A percentile compares a stretch with the other conserved stretches of the same genome.
Evolutionary conservation across 495 filamentous ascomycete genomes (phyloP).

Genomic region (Elasticomyces elasticus): DNA sequence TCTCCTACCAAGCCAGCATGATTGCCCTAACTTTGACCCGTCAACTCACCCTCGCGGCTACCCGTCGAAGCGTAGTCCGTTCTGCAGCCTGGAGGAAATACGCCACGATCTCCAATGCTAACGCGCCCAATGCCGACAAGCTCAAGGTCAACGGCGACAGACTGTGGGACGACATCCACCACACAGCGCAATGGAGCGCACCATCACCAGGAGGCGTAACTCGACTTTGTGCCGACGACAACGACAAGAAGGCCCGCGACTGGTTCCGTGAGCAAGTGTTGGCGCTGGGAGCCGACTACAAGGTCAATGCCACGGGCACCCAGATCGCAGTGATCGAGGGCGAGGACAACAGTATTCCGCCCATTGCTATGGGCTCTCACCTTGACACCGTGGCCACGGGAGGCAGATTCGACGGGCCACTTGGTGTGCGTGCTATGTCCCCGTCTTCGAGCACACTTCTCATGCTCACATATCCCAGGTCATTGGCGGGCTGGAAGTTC

Average conservation of each 20-base stretch:
- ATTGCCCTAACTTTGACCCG: not conserved
- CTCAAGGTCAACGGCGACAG: constrained; percentile 1
- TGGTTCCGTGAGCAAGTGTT: constrained; percentile 18
- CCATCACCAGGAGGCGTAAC: constrained; percentile 16
- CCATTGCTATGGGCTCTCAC: constrained; percentile 18
- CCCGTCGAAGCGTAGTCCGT: not conserved
- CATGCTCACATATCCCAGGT: not conserved
- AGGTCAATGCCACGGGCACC: constrained; percentile 14
- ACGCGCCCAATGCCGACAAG: not conserved
- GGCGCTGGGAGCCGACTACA: constrained; percentile 13
- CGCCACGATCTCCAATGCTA: not conserved
- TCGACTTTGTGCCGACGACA: constrained; percentile 5
- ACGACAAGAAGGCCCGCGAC: constrained; percentile 15
- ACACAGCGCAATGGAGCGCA: constrained; percentile 18
- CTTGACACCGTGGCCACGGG: constrained; percentile 16
- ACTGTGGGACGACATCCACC: constrained; percentile 15
- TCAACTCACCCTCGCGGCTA: not conserved
- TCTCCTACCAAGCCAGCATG: not conserved
- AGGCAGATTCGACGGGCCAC: constrained; percentile 16
- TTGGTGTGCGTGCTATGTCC: constrained; percentile 7
- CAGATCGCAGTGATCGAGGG: constrained; percentile 12
- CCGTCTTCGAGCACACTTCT: not conserved
- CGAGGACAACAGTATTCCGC: constrained; percentile 13
- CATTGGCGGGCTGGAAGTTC: constrained; percentile 9
- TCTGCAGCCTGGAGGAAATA: not conserved